Evolutionary conservation across 257 asterid genomes (phyloP).

Genomic region (Craterostigma plantagineum): DNA sequence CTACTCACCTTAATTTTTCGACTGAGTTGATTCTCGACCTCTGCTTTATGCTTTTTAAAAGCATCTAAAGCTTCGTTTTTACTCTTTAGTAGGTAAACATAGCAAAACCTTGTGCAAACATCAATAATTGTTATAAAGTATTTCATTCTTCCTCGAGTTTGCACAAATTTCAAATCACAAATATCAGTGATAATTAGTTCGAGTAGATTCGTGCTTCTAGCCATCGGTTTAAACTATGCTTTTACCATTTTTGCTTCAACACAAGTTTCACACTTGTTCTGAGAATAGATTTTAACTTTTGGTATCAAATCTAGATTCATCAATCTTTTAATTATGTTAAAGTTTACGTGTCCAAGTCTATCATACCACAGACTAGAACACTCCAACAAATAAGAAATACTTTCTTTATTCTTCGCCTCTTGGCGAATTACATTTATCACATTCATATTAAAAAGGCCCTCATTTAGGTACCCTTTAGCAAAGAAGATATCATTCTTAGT

Average conservation of each 20-base stretch:
- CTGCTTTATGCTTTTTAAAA: background rate
- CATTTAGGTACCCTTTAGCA: too few relatives aligned
- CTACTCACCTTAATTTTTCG: background rate
- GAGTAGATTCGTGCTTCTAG: background rate
- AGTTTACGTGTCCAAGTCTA: too few relatives aligned
- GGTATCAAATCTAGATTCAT: background rate
- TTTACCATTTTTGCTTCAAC: background rate
- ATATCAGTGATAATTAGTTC: background rate
- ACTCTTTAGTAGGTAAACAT: background rate
- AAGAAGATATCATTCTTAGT: too few relatives aligned
- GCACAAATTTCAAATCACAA: slow-evolving; percentile 1
- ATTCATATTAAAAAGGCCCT: too few relatives aligned
- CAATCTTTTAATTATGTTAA: too few relatives aligned
- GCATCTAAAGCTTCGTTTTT: background rate
- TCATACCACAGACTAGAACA: too few relatives aligned
- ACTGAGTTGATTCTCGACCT: background rate
- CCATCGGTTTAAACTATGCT: background rate
- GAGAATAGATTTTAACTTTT: background rate
- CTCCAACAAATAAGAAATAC: too few relatives aligned
- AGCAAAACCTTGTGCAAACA: slow-evolving; percentile 1
- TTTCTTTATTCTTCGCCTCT: too few relatives aligned
- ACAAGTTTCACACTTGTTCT: background rate
- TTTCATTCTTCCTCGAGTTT: background rate
- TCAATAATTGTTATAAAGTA: background rate
- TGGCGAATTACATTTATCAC: too few relatives aligned